Conservation (phyloP, 75 land plant genomes). For the Azolla pinnata region DNA sequence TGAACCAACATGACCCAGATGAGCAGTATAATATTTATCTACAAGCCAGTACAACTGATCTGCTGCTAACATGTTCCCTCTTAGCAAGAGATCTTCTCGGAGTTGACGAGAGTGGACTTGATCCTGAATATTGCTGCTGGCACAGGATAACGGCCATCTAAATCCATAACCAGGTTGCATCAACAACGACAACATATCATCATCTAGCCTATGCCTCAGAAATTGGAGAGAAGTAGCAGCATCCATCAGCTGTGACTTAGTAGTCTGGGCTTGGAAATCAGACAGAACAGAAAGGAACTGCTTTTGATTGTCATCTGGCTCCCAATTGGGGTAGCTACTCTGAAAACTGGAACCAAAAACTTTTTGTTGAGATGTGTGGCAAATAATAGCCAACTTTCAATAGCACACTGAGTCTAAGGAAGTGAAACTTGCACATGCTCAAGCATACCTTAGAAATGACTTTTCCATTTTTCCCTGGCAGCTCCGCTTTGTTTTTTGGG, state of each 20-base stretch:
- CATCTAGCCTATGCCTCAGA: constrained; percentile 5
- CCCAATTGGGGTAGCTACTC: constrained; percentile 75
- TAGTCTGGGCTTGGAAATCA: constrained; percentile 46
- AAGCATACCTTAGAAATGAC: constrained; percentile 73
- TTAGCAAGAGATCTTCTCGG: constrained; percentile 5
- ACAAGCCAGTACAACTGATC: constrained; percentile 25
- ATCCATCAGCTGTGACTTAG: constrained; percentile 12
- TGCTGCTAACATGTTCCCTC: constrained; percentile 4
- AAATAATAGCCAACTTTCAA: neutral
- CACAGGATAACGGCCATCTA: constrained; percentile 8
- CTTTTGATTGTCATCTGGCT: constrained; percentile 58
- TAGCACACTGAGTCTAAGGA: neutral
- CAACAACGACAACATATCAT: constrained; percentile 7
- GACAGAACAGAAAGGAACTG: constrained; percentile 53
- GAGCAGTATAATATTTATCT: constrained; percentile 24
- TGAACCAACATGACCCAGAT: constrained; percentile 16
- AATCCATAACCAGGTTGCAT: constrained; percentile 17
- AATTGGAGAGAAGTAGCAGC: constrained; percentile 4
- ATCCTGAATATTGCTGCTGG: neutral
- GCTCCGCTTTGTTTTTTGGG: constrained; percentile 50
- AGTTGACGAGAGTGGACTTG: neutral
- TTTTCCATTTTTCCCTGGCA: constrained; percentile 99
- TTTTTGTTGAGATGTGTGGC: neutral
- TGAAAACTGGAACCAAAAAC: constrained; percentile 52
- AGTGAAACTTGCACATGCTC: neutral